Conservation (phyloP, 2,329 filamentous ascomycete genomes). For the Aspergillus aculeatinus region DNA sequence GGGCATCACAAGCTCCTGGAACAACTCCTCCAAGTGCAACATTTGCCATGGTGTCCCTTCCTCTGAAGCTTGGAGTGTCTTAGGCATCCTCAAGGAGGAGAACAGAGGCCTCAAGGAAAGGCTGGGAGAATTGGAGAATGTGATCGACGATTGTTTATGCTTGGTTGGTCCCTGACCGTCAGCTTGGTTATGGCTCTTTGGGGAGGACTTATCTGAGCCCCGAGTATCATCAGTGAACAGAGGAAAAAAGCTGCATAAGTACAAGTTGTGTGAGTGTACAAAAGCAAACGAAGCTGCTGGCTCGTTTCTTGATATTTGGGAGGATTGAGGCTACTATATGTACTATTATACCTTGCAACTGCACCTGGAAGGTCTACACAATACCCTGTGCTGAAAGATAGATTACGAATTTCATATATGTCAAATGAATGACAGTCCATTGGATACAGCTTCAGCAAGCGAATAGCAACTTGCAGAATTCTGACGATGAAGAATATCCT, state of each 20-base stretch:
- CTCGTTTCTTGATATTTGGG: background rate
- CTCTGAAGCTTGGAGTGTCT: conserved; percentile 54
- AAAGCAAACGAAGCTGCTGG: background rate
- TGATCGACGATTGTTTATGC: conserved; percentile 57
- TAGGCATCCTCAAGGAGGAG: conserved; percentile 55
- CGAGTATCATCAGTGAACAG: background rate
- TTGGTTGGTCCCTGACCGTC: conserved; percentile 44
- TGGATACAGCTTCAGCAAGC: background rate
- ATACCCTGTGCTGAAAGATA: background rate
- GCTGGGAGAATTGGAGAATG: conserved; percentile 54
- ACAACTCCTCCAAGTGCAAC: conserved; percentile 35
- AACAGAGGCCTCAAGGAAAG: conserved; percentile 54
- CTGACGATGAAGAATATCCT: background rate
- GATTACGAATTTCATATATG: background rate
- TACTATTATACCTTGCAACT: conserved; percentile 10
- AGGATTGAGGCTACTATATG: conserved; percentile 1
- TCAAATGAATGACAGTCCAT: background rate
- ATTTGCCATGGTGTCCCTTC: conserved; percentile 43
- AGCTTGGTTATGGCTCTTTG: background rate
- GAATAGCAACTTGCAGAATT: background rate
- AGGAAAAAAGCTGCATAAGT: background rate
- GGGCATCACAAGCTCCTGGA: conserved; percentile 33
- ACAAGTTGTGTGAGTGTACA: background rate
- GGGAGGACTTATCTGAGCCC: background rate
- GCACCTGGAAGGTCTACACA: background rate